Percentiles rank a stretch among this genome's conserved stretches.
Conservation (phyloP, 2,329 filamentous ascomycete genomes). For the Fusarium neocosmosporiellum region DNA sequence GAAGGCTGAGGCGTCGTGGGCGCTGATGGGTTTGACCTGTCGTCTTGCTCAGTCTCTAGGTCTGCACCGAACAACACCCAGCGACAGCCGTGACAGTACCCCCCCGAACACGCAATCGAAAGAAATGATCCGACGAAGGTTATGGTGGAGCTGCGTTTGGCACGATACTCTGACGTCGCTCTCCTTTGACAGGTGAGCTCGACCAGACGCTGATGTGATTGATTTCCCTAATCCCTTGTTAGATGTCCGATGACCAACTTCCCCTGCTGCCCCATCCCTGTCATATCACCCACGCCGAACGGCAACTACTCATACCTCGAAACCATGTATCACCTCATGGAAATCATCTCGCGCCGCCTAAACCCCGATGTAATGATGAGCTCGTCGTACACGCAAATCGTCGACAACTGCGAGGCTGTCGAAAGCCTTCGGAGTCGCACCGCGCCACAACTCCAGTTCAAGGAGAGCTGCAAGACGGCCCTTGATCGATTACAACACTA, state of each 20-base stretch:
- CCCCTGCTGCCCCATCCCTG: constrained; percentile 65
- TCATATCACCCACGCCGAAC: constrained; percentile 53
- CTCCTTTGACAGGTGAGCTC: constrained; percentile 69
- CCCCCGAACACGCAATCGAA: constrained; percentile 60
- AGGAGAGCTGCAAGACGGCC: constrained; percentile 72
- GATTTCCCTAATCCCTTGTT: constrained; percentile 14
- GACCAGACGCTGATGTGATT: background rate
- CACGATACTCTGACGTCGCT: constrained; percentile 74
- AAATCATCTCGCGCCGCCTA: constrained; percentile 68
- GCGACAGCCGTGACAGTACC: constrained; percentile 58
- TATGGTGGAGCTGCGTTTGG: constrained; percentile 76
- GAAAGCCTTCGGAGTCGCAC: constrained; percentile 63
- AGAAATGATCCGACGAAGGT: constrained; percentile 64
- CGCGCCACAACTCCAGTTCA: constrained; percentile 64
- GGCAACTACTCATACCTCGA: constrained; percentile 70
- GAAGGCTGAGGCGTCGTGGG: constrained; percentile 77
- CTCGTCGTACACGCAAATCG: constrained; percentile 65
- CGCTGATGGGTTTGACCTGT: constrained; percentile 71
- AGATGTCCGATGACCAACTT: constrained; percentile 73
- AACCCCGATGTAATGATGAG: constrained; percentile 64
- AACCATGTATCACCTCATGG: constrained; percentile 73
- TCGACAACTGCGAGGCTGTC: constrained; percentile 67
- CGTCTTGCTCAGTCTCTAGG: constrained; percentile 74
- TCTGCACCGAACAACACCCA: constrained; percentile 62
- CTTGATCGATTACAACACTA: constrained; percentile 73